Conservation (phyloP, 2,329 filamentous ascomycete genomes). For the Arthrobotrys pseudoclavata region DNA sequence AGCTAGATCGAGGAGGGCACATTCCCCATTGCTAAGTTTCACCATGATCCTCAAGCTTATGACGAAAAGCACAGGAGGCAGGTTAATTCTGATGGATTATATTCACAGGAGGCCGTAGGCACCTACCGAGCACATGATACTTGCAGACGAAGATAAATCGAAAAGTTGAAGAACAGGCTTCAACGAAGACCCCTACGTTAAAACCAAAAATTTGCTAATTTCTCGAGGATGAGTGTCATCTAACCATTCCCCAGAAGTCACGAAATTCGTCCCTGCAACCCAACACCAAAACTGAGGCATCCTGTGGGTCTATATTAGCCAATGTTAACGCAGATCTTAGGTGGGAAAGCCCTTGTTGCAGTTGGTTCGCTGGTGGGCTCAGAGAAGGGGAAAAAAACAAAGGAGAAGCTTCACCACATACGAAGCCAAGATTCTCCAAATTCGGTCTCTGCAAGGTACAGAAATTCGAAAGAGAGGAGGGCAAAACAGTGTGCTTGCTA, state of each 20-base stretch:
- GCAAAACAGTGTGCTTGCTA: conserved; percentile 51
- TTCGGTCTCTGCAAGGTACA: conserved; percentile 60
- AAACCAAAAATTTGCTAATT: conserved; percentile 59
- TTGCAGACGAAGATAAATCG: conserved; percentile 50
- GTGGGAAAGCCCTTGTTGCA: conserved; percentile 57
- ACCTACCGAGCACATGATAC: conserved; percentile 58
- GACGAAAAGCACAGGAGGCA: conserved; percentile 55
- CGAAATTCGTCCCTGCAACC: conserved; percentile 52
- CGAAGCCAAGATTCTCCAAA: conserved; percentile 56
- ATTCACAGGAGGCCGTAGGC: conserved; percentile 58
- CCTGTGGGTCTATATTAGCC: conserved; percentile 54
- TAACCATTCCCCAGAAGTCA: conserved; percentile 59
- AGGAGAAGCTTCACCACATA: conserved; percentile 36
- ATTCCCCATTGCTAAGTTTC: conserved; percentile 56
- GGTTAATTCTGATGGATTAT: conserved; percentile 46
- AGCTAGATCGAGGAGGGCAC: conserved; percentile 44
- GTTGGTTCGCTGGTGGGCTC: conserved; percentile 35
- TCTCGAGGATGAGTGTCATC: conserved; percentile 59
- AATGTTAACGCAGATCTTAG: conserved; percentile 59
- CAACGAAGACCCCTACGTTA: conserved; percentile 58
- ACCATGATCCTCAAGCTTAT: conserved; percentile 48
- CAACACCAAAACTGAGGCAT: conserved; percentile 59
- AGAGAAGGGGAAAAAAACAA: conserved; percentile 43
- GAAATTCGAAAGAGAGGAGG: conserved; percentile 59
- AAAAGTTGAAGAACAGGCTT: conserved; percentile 57